Conservation (phyloP, 345 rosid species). For the Boechera retrofracta region DNA sequence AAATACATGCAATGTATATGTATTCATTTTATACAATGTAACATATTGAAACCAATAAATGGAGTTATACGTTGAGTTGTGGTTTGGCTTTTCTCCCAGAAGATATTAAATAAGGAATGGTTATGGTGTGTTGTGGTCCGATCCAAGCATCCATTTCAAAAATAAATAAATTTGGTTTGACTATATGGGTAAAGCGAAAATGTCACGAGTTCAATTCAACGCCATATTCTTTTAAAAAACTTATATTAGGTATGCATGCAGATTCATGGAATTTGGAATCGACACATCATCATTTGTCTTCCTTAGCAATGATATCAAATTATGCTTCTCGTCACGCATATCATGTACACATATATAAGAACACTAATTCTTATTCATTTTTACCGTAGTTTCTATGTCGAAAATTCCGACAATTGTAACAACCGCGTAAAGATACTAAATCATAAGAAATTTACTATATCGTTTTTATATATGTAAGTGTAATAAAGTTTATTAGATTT, state of each 20-base stretch:
- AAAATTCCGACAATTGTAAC: too few relatives aligned
- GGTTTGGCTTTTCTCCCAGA: constrained; percentile 19
- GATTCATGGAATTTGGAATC: constrained; percentile 27
- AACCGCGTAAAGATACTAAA: too few relatives aligned
- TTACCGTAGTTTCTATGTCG: too few relatives aligned
- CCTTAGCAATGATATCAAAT: constrained; percentile 15
- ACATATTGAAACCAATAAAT: constrained; percentile 11
- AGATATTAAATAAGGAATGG: constrained; percentile 19
- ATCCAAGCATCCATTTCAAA: constrained; percentile 24
- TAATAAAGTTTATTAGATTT: too few relatives aligned
- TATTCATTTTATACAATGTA: background rate
- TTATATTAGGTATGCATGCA: constrained; percentile 28
- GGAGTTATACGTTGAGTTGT: constrained; percentile 6
- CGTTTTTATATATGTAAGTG: too few relatives aligned
- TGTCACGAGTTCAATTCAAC: constrained; percentile 35
- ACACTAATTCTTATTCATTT: too few relatives aligned
- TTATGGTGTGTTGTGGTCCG: constrained; percentile 35
- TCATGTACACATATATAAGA: background rate
- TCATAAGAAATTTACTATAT: too few relatives aligned
- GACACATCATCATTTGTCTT: constrained; percentile 25
- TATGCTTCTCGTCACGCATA: constrained; percentile 27
- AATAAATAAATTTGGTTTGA: constrained; percentile 8
- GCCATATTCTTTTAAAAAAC: constrained; percentile 26
- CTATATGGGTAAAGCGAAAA: constrained; percentile 21
- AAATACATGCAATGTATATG: too few relatives aligned